These are phyloP conservation scores for Barbatosphaeria neglecta DNA, from an alignment of 495 filamentous ascomycete genomes.

Conservation along the genomic window DNA sequence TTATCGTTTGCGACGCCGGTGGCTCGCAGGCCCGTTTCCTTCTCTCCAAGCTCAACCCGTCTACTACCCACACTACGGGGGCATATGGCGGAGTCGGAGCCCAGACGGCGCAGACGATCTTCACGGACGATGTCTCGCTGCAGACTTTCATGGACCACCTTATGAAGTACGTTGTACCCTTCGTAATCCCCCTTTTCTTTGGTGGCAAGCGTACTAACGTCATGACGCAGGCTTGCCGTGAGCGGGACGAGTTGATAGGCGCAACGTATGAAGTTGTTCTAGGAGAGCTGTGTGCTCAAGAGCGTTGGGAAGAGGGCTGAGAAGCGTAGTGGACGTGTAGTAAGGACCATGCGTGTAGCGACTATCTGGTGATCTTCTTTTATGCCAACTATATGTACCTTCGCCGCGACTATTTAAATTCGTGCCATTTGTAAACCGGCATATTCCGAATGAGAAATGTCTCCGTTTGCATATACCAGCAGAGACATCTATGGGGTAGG, in stretches of 20 bases:
- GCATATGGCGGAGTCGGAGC: conserved; percentile 76
- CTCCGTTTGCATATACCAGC: too few species aligned
- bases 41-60: conserved; percentile 94
- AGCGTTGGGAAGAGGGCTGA: too few species aligned
- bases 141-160: conserved; percentile 99
- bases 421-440: too few species aligned
- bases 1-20: conserved; percentile 97
- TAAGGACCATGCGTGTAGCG: too few species aligned
- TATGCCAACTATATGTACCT: too few species aligned
- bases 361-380: too few species aligned
- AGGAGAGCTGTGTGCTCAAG: too few species aligned
- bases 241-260: conserved; percentile 42
- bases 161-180: conserved; percentile 71
- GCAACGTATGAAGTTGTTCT: background rate
- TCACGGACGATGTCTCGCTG: conserved; percentile 96
- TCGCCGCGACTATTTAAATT: too few species aligned
- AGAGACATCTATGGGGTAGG: too few species aligned
- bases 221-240: conserved; percentile 33
- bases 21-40: conserved; percentile 97
- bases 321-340: too few species aligned
- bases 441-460: too few species aligned
- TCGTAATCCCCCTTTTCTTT: conserved; percentile 2
- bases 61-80: conserved; percentile 91
- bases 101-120: conserved; percentile 94
- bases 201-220: conserved; percentile 3